Conservation (phyloP, 305 asterid genomes). For the Fraxinus baroniana region DNA sequence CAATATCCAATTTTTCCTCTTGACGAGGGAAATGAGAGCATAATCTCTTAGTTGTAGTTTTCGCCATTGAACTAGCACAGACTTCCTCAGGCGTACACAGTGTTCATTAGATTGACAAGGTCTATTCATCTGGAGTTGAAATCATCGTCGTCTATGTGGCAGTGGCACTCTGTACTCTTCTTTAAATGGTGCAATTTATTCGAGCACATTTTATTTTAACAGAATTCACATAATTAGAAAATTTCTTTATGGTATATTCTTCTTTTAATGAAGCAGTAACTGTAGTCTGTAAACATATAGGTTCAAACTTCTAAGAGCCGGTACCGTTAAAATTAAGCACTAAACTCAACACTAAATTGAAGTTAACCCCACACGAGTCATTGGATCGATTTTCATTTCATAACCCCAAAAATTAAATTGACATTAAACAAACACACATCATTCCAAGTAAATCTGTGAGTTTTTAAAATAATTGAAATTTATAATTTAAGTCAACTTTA, state of each 20-base stretch:
- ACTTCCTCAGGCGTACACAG: not conserved
- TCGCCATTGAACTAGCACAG: conserved; percentile 39
- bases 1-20: not conserved
- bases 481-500: conserved; percentile 17
- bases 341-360: not conserved
- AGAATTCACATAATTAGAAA: not conserved
- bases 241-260: not conserved
- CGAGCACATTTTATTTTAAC: not conserved
- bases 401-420: not conserved
- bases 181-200: not conserved
- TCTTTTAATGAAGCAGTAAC: not conserved
- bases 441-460: not conserved
- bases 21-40: not conserved
- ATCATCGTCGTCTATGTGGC: not conserved
- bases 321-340: not conserved
- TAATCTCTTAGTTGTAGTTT: conserved; percentile 31
- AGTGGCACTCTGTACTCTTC: not conserved
- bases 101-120: not conserved
- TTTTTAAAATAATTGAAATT: not conserved
- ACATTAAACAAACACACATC: not conserved
- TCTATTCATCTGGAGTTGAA: not conserved
- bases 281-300: not conserved
- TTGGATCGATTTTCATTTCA: not conserved
- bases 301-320: not conserved
- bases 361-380: not conserved